Evolutionary conservation across 805 yeast genomes (phyloP).

Genomic region (Candida silvatica): DNA sequence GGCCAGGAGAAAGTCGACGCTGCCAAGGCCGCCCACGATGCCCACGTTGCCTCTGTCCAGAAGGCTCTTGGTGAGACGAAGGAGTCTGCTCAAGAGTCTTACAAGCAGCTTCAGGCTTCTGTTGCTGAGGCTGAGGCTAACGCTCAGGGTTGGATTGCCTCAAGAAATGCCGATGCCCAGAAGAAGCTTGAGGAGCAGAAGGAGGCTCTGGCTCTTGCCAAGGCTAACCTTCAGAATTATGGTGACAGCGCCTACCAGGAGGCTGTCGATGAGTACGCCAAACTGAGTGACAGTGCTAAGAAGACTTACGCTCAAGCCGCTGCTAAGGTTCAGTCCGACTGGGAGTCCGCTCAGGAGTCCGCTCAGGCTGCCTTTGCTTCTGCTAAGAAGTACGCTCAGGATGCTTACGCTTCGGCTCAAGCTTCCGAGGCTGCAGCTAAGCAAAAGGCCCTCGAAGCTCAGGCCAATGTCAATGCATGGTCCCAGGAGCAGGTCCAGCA

Average conservation of each 20-base stretch:
- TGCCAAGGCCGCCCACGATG: neutral
- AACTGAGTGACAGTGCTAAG: neutral
- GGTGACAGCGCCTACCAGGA: conserved; percentile 6
- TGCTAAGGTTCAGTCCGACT: neutral
- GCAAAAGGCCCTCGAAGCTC: no score
- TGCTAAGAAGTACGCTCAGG: conserved; percentile 2
- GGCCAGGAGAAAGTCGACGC: neutral
- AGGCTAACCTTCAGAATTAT: conserved; percentile 7
- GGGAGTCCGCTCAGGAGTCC: neutral
- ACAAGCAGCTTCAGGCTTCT: conserved; percentile 1
- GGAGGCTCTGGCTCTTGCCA: conserved; percentile 27
- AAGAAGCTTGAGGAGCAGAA: conserved; percentile 26
- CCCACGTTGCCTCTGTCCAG: neutral
- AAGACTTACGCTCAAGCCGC: conserved; percentile 1
- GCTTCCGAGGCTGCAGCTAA: conserved; percentile 15
- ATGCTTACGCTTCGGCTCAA: neutral
- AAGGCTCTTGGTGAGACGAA: neutral
- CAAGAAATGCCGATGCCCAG: conserved; percentile 25
- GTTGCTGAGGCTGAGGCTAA: conserved; percentile 17
- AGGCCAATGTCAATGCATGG: conserved; percentile 27
- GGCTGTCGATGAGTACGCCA: conserved; percentile 1
- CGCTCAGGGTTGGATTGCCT: conserved; percentile 25
- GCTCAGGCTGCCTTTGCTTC: conserved; percentile 1
- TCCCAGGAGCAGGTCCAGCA: conserved; percentile 24
- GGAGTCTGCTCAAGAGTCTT: neutral